A percentile compares a stretch with the other conserved stretches of the same genome.
Evolutionary conservation across 768 basidiomycete species (phyloP).

Genomic region (Naganishia onofrii): DNA sequence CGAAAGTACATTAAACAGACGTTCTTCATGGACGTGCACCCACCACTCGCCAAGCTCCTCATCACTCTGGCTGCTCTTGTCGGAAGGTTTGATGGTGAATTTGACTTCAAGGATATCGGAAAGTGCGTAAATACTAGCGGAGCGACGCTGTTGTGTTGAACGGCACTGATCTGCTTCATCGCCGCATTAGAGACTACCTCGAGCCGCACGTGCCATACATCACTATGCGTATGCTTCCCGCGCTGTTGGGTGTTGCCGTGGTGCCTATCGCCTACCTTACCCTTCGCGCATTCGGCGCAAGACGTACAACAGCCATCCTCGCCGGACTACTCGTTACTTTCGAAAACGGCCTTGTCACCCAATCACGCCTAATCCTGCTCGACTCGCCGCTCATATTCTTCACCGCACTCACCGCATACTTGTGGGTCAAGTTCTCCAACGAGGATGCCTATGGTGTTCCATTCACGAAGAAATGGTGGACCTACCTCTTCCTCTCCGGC

Average conservation of each 20-base stretch:
- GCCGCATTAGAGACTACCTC: constrained; percentile 62
- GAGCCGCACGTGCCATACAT: constrained; percentile 80
- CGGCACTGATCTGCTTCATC: not conserved
- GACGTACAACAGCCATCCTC: constrained; percentile 85
- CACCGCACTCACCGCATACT: constrained; percentile 80
- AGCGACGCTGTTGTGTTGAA: not conserved
- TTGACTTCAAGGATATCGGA: constrained; percentile 97
- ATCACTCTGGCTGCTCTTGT: constrained; percentile 87
- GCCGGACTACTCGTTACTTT: constrained; percentile 89
- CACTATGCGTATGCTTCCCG: constrained; percentile 95
- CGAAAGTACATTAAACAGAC: constrained; percentile 83
- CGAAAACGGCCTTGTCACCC: constrained; percentile 93
- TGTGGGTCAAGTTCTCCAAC: constrained; percentile 87
- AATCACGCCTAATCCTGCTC: constrained; percentile 93
- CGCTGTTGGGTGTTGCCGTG: constrained; percentile 79
- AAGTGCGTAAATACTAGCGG: constrained; percentile 60
- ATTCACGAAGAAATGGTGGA: constrained; percentile 91
- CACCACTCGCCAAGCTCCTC: constrained; percentile 90
- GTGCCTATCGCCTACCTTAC: constrained; percentile 90
- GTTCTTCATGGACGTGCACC: constrained; percentile 81
- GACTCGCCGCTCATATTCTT: constrained; percentile 99
- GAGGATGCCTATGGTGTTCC: constrained; percentile 61
- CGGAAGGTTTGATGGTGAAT: constrained; percentile 83
- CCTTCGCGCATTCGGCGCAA: constrained; percentile 84
- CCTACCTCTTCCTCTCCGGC: constrained; percentile 81